Base-by-base conservation (phyloP, 805 yeast genomes). In the Ogataea wickerhamii region DNA sequence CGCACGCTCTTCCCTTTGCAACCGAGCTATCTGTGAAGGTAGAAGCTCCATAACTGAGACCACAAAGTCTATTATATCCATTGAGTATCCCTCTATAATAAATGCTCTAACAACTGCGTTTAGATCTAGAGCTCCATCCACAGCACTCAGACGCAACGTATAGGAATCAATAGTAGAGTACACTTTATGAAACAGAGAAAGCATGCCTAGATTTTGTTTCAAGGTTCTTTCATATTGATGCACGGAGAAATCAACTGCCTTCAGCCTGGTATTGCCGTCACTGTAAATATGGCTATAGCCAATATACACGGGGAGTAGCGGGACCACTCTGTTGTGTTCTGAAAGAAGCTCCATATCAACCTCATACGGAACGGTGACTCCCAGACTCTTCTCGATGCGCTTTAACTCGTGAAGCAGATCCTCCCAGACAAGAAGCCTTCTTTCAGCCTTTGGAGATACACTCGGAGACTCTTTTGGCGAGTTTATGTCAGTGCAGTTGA, bases 251-350 rank as follows among this genome's bases (percentile, higher is more conserved):
- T 51, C 48, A 11, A 51, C 17, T 2, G 55, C 37, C 6, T 20
- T 18, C 4, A 43, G 21, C 13, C 19, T 18, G 8, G 18, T 16
- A 11, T 10, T 12, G 3, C 39, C 29, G 17, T 31, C 28, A 2
- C 17, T 18, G 5, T n/a, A 10, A 13, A 21, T 27, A 3, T 31
- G 30, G 18, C 19, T 22, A 30, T 34, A 38, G 2, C 56, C 56
- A 3, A 49, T 17, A 25, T 43, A 51, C 4, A 51, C 36, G 2
- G 56, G 56, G 8, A 51, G 28, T 8, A 44, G 23, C 6, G 56
- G 56, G 1, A 51, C 25, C 2, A 49, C 19, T 16, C 16, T 32
- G n/a, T 22, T 27, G 12, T 28, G 22, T 6, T 24, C 28, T 14
- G 17, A n/a, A 18, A 44, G 37, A 19, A 43, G 51, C 16, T 32